Percentiles rank a stretch among this genome's conserved stretches.
Evolutionary conservation across 139 green algal species (phyloP).

Genomic region (Asterochloris sp.): DNA sequence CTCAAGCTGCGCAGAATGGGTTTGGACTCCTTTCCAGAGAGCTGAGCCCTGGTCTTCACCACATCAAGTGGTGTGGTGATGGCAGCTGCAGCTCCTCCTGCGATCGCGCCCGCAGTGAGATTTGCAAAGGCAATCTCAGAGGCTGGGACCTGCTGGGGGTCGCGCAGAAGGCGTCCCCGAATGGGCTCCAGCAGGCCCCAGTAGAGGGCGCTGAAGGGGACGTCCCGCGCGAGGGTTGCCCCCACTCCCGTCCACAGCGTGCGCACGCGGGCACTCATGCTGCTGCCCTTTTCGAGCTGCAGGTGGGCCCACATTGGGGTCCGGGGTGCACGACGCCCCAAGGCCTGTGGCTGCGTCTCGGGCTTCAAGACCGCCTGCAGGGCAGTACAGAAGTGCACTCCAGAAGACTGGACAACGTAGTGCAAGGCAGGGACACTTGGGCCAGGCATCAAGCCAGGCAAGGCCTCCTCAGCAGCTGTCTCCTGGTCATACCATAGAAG

Average conservation of each 20-base stretch:
- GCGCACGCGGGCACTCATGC: background rate
- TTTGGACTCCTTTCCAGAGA: slow-evolving; percentile 14
- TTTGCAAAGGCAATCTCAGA: slow-evolving; percentile 22
- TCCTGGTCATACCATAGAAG: background rate
- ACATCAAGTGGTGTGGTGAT: slow-evolving; percentile 96
- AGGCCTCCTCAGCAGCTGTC: background rate
- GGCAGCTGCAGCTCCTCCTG: slow-evolving; percentile 72
- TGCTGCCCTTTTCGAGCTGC: slow-evolving; percentile 7
- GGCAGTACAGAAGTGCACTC: background rate
- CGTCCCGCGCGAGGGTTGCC: slow-evolving; percentile 83
- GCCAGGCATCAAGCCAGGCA: too few species aligned
- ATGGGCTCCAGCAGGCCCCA: slow-evolving; percentile 89
- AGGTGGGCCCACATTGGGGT: slow-evolving; percentile 20
- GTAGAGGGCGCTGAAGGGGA: slow-evolving; percentile 94
- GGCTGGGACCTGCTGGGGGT: background rate
- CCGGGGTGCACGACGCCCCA: too few species aligned
- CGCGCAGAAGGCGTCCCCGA: slow-evolving; percentile 37
- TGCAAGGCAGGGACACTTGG: too few species aligned
- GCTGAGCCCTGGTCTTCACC: slow-evolving; percentile 88
- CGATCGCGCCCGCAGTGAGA: slow-evolving; percentile 48
- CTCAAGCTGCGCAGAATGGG: slow-evolving; percentile 9
- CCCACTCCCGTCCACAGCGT: slow-evolving; percentile 73
- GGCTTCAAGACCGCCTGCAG: background rate
- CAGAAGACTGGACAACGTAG: too few species aligned
- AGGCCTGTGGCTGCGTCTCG: too few species aligned